Evolutionary conservation across 2,329 filamentous ascomycete species (phyloP), one percentile per base, ranked within the genome.

Genomic region (Alternaria ventricosa): DNA sequence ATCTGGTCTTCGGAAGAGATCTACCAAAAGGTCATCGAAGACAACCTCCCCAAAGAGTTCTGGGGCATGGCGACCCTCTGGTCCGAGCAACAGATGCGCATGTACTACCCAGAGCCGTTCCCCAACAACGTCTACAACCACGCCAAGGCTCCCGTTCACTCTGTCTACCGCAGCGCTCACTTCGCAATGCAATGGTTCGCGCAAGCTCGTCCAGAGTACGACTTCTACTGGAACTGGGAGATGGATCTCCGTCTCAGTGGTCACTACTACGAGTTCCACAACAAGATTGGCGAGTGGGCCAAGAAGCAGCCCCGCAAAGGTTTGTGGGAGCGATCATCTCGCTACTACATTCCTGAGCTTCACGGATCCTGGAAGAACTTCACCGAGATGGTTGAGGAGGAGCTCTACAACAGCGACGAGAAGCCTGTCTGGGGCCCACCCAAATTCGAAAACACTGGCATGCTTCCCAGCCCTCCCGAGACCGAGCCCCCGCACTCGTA

Each of bases 61-160:
- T 90, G 88, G 69, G 92, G 92, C 50, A 89, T 99, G 76, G 92
- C 92, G 20, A 97, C 92, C 0, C 86, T 98, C 7, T 99, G 96
- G 96, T 96, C 93, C 0, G 94, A 97, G 79, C 90, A 91, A 23
- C 94, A 97, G 80, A 97, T 98, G 94, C 86, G 91, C 57, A 88
- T 94, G 61, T 87, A 97, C 71, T 99, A 98, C 80, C 92, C 96
- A 56, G 93, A 92, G 53, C 89, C 97, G 25, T 90, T 93, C 74
- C 93, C 96, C 66, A 88, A 92, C 49, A 94, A 89, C 79, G 85
- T 86, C 68, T 85, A 86, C 61, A 87, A 91, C 55, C 85, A 96
- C 60, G 82, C 82, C 49, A 81, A 81, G 51, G 79, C 79, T 12
- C 92, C 92, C 1, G 89, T 97, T 1, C 94, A 98, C 78, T 94